Percentiles rank a stretch among this genome's conserved stretches.
phyloP scores from a whole-genome alignment of 2,329 filamentous ascomycete species.

The Gaeumannomyces tritici region DNA sequence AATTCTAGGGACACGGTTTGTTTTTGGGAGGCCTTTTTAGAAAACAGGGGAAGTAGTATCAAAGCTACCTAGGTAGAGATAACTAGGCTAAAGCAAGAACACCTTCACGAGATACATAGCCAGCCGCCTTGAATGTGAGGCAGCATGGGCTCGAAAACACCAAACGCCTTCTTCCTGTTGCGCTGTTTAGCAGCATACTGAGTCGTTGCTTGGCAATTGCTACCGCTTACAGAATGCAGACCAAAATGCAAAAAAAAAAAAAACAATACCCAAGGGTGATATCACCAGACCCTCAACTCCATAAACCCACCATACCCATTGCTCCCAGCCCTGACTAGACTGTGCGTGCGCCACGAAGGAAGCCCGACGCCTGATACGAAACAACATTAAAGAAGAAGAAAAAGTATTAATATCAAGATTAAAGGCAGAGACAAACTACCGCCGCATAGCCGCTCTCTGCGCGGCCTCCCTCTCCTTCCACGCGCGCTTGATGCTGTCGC shows the following conservation, averaged over 20 bases:
- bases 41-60: neutral
- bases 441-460: constrained; percentile 11
- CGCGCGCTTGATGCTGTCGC: constrained; percentile 61
- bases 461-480: constrained; percentile 60
- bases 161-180: neutral
- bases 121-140: no score
- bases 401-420: neutral
- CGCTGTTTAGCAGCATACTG: neutral
- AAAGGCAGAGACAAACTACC: neutral
- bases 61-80: neutral
- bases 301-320: neutral
- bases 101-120: neutral
- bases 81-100: neutral
- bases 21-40: neutral
- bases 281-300: neutral
- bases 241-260: no score
- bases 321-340: no score
- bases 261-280: neutral
- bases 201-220: neutral
- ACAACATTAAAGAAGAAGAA: neutral
- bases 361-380: neutral
- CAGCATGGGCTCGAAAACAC: no score
- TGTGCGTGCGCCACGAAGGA: neutral
- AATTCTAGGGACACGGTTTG: neutral
- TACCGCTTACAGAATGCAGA: neutral